Conservation (phyloP, 1,284 basidiomycete species). For the Pseudozyma tsukubaensis region DNA sequence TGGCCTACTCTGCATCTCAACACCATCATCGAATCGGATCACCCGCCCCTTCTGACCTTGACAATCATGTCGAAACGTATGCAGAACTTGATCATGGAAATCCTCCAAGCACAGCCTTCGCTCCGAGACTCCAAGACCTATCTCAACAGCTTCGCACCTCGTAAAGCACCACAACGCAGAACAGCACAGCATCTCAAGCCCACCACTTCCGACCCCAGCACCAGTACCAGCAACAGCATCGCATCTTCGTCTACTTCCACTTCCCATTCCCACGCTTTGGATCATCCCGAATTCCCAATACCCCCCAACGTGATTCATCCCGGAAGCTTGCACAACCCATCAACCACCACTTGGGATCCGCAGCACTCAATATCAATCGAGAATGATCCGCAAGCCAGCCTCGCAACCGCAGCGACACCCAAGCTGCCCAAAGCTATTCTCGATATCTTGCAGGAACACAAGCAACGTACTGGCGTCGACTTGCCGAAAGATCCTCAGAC, state of each 20-base stretch:
- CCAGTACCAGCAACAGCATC: slow-evolving; percentile 16
- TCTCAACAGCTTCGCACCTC: slow-evolving; percentile 80
- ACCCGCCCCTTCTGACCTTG: neutral
- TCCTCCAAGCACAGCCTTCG: slow-evolving; percentile 92
- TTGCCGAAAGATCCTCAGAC: slow-evolving; percentile 51
- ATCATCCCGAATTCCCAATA: slow-evolving; percentile 43
- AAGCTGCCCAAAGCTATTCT: slow-evolving; percentile 39
- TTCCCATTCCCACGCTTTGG: slow-evolving; percentile 4
- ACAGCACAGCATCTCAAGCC: slow-evolving; percentile 12
- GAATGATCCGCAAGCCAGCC: slow-evolving; percentile 18
- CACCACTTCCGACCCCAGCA: slow-evolving; percentile 14
- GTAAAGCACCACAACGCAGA: slow-evolving; percentile 30
- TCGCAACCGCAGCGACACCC: neutral
- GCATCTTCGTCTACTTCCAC: slow-evolving; percentile 9
- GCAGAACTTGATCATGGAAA: slow-evolving; percentile 95
- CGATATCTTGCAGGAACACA: slow-evolving; percentile 34
- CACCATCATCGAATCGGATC: neutral
- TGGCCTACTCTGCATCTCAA: slow-evolving; percentile 5
- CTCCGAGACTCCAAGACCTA: slow-evolving; percentile 89
- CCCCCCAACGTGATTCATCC: slow-evolving; percentile 41
- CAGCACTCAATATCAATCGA: slow-evolving; percentile 32
- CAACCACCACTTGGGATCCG: slow-evolving; percentile 45
- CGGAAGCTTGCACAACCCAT: slow-evolving; percentile 44
- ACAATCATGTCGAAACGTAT: slow-evolving; percentile 59
- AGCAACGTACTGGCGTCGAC: slow-evolving; percentile 16